Evolutionary conservation across 352 stramenopile species (phyloP).

Genomic region (Thalassiosira livingstoniorum): DNA sequence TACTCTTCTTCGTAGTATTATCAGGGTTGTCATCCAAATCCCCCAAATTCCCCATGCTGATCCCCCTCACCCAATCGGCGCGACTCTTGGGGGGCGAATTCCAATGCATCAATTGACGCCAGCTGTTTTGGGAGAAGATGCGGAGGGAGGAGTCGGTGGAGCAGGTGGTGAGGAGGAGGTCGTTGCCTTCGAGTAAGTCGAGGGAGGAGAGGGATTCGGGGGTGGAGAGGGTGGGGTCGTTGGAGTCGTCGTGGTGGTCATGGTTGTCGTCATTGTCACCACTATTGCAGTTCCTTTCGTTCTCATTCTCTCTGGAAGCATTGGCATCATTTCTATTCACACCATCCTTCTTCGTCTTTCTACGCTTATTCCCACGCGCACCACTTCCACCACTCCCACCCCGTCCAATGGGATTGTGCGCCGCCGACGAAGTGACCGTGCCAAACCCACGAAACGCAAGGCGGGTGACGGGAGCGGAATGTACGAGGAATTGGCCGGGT

Average conservation of each 20-base stretch:
- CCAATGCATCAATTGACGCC: slow-evolving; percentile 83
- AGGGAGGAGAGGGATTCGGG: too few relatives aligned
- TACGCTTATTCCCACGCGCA: too few relatives aligned
- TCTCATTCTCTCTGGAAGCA: slow-evolving; percentile 14
- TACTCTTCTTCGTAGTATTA: neutral
- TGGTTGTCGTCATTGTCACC: too few relatives aligned
- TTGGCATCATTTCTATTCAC: too few relatives aligned
- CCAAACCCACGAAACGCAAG: slow-evolving; percentile 79
- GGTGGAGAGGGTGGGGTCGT: too few relatives aligned
- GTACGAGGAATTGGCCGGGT: slow-evolving; percentile 77
- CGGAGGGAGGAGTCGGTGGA: slow-evolving; percentile 61
- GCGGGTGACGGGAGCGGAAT: slow-evolving; percentile 72
- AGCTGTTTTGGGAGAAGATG: slow-evolving; percentile 83
- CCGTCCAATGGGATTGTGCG: slow-evolving; percentile 51
- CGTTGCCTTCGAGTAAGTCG: slow-evolving; percentile 82
- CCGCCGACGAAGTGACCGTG: slow-evolving; percentile 57
- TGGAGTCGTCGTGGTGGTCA: too few relatives aligned
- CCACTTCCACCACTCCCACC: too few relatives aligned
- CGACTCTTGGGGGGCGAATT: slow-evolving; percentile 66
- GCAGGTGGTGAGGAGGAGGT: slow-evolving; percentile 83
- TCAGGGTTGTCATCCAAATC: slow-evolving; percentile 75
- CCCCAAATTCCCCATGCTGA: slow-evolving; percentile 80
- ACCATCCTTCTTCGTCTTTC: too few relatives aligned
- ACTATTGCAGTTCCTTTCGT: too few relatives aligned
- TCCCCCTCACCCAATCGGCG: slow-evolving; percentile 81